Evolutionary conservation across 2,329 filamentous ascomycete genomes (phyloP).

Genomic region (Dothidotthia symphoricarpi): DNA sequence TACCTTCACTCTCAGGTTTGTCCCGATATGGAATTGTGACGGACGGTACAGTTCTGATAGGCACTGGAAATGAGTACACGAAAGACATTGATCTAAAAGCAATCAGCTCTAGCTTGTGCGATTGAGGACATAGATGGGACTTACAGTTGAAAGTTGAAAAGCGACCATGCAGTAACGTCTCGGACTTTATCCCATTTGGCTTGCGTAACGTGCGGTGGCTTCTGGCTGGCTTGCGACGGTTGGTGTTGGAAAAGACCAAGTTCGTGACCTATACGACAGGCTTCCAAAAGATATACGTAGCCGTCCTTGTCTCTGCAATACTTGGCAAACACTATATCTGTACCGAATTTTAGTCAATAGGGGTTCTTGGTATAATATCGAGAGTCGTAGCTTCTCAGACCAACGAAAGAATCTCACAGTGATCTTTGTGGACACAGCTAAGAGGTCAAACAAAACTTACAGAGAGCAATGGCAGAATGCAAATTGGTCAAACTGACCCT

Average conservation of each 20-base stretch:
- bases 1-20: slow-evolving; percentile 20
- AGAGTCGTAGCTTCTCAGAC: not conserved
- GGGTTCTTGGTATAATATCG: too few relatives aligned
- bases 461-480: slow-evolving; percentile 30
- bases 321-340: slow-evolving; percentile 30
- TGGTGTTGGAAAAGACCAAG: slow-evolving; percentile 25
- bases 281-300: slow-evolving; percentile 27
- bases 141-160: slow-evolving; percentile 37
- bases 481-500: slow-evolving; percentile 24
- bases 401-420: not conserved
- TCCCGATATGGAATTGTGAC: slow-evolving; percentile 24
- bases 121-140: not conserved
- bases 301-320: slow-evolving; percentile 33
- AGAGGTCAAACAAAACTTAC: slow-evolving; percentile 8
- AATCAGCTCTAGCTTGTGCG: slow-evolving; percentile 6
- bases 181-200: slow-evolving; percentile 23
- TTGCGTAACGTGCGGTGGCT: slow-evolving; percentile 12
- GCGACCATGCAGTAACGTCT: slow-evolving; percentile 30
- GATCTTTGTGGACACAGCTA: not conserved
- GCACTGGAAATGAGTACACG: slow-evolving; percentile 21
- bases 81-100: slow-evolving; percentile 26
- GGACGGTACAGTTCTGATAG: slow-evolving; percentile 24
- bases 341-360: not conserved
- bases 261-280: slow-evolving; percentile 23
- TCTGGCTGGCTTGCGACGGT: slow-evolving; percentile 5